phyloP scores from a whole-genome alignment of 148 eudicot species.

The Chenopodium suecicum region DNA sequence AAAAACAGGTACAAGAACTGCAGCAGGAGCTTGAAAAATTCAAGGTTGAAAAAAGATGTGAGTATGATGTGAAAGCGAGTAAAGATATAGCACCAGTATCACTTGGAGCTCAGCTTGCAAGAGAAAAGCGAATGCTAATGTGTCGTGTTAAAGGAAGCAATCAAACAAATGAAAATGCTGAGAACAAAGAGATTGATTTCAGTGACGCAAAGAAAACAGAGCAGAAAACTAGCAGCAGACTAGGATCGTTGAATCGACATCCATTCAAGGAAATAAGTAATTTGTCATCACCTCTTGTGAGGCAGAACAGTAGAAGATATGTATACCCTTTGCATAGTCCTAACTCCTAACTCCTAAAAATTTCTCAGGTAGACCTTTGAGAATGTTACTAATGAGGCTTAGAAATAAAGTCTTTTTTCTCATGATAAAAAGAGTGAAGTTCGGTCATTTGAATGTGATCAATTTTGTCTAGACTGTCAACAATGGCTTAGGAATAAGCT shows the following conservation, averaged over 20 bases:
- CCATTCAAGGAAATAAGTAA: conserved; percentile 74
- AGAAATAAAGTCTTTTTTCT: neutral
- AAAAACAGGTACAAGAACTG: conserved; percentile 39
- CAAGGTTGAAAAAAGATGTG: conserved; percentile 22
- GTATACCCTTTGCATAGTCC: conserved; percentile 48
- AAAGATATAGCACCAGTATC: conserved; percentile 37
- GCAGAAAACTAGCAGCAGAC: conserved; percentile 21
- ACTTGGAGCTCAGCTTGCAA: conserved; percentile 59
- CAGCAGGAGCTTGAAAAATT: conserved; percentile 43
- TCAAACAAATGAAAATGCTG: conserved; percentile 17
- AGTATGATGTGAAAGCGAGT: conserved; percentile 16
- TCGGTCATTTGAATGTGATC: neutral
- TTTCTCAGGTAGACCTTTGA: conserved; percentile 8
- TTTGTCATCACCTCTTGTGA: conserved; percentile 49
- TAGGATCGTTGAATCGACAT: conserved; percentile 34
- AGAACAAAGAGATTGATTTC: conserved; percentile 20
- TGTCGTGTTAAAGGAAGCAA: conserved; percentile 49
- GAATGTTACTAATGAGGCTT: neutral
- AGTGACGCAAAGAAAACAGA: conserved; percentile 32
- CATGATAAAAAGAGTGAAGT: neutral
- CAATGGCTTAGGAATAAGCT: too few species aligned
- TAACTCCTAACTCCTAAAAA: conserved; percentile 27
- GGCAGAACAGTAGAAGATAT: conserved; percentile 49
- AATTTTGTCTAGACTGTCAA: too few species aligned
- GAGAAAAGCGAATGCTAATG: conserved; percentile 53